A percentile compares a stretch with the other conserved stretches of the same genome.
Evolutionary conservation across 1,284 basidiomycete species (phyloP).

Genomic region (Ceratobasidium sp.): DNA sequence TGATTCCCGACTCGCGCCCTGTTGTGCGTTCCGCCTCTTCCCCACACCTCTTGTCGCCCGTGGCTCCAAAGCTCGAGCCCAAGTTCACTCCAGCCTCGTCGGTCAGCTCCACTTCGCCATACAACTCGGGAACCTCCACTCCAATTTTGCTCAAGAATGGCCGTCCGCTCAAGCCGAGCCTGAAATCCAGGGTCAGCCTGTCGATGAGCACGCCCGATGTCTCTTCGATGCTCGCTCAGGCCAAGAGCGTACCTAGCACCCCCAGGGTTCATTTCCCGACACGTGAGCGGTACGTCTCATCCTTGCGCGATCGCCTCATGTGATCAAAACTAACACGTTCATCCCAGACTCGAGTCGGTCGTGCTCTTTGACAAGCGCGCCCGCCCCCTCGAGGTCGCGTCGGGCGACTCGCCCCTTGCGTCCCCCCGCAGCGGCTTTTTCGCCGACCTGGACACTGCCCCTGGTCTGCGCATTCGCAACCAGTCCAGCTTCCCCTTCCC

Average conservation of each 20-base stretch:
- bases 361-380: constrained; percentile 48
- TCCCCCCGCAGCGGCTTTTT: constrained; percentile 10
- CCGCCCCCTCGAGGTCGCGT: constrained; percentile 44
- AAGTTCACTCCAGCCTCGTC: not conserved
- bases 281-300: constrained; percentile 35
- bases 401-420: constrained; percentile 34
- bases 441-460: constrained; percentile 1
- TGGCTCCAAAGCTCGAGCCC: not conserved
- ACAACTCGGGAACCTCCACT: constrained; percentile 23
- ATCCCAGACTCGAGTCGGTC: constrained; percentile 48
- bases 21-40: too few species aligned
- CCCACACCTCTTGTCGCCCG: not conserved
- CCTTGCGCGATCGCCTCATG: constrained; percentile 1
- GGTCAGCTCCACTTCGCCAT: constrained; percentile 16
- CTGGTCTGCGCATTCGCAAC: constrained; percentile 22
- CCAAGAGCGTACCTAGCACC: constrained; percentile 36
- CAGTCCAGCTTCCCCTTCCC: constrained; percentile 36
- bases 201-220: constrained; percentile 40
- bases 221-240: constrained; percentile 33
- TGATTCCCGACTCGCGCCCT: not conserved
- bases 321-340: constrained; percentile 21
- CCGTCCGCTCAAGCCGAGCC: constrained; percentile 36
- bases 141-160: constrained; percentile 37
- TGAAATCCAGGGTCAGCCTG: constrained; percentile 35
- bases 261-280: constrained; percentile 39